phyloP scores from a whole-genome alignment of 768 basidiomycete genomes.

The Amanita pallidorosea region DNA sequence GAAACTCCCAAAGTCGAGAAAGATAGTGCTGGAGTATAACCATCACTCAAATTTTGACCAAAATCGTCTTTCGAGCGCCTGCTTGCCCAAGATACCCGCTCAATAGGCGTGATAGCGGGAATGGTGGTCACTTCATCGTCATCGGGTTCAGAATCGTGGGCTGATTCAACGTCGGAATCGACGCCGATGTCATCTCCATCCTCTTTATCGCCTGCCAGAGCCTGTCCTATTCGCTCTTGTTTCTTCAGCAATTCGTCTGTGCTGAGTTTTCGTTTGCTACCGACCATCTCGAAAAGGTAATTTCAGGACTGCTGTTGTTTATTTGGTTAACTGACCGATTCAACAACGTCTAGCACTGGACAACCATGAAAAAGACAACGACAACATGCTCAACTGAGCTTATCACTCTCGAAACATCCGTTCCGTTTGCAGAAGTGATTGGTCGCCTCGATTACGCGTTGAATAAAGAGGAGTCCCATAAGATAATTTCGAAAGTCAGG shows the following conservation, averaged over 20 bases:
- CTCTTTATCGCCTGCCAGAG: conserved; percentile 11
- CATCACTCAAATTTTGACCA: not conserved
- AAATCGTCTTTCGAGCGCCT: conserved; percentile 1
- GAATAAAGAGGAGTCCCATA: conserved; percentile 24
- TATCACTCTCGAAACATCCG: conserved; percentile 29
- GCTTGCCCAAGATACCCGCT: not conserved
- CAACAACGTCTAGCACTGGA: too few species aligned
- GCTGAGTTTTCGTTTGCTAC: conserved; percentile 20
- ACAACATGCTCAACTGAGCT: conserved; percentile 27
- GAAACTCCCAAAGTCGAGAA: conserved; percentile 57
- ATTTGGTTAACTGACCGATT: not conserved
- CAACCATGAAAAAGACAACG: conserved; percentile 4
- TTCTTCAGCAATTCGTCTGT: conserved; percentile 36
- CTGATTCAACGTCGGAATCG: not conserved
- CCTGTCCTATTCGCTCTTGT: conserved; percentile 30
- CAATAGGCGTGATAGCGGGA: not conserved
- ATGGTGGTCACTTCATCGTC: not conserved
- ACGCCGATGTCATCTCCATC: not conserved
- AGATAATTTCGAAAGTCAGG: conserved; percentile 14
- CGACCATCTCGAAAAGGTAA: conserved; percentile 6
- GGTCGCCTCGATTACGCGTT: conserved; percentile 31
- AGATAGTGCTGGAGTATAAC: conserved; percentile 15
- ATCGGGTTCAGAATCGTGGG: not conserved
- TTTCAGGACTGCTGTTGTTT: not conserved
- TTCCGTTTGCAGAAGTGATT: conserved; percentile 29